These are phyloP conservation scores for Dichomitus squalens DNA, from an alignment of 1,284 basidiomycete species.

Conservation along the genomic window DNA sequence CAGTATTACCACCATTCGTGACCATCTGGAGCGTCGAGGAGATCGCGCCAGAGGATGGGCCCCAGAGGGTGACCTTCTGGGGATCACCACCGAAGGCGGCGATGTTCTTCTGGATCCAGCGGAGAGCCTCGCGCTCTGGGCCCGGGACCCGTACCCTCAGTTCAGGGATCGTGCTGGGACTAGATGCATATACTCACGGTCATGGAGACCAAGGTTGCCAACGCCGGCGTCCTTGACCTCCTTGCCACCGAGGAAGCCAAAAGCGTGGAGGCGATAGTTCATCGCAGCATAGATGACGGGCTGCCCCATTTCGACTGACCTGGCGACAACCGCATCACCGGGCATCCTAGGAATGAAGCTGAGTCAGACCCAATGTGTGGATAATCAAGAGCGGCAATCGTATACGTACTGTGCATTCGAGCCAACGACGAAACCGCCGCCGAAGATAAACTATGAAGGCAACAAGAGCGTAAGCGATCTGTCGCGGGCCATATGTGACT, in stretches of 20 bases:
- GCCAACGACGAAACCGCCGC: no score
- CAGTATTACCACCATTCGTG: slow-evolving; percentile 33
- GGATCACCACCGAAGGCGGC: slow-evolving; percentile 49
- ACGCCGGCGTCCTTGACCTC: slow-evolving; percentile 47
- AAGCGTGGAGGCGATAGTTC: slow-evolving; percentile 10
- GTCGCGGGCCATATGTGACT: no score
- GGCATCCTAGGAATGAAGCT: neutral
- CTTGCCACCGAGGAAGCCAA: slow-evolving; percentile 50
- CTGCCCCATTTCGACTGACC: neutral
- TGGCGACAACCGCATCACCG: neutral
- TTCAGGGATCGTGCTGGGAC: no score
- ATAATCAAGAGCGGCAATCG: no score
- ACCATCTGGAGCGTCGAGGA: slow-evolving; percentile 38
- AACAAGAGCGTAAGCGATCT: no score
- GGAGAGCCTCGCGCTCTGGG: slow-evolving; percentile 23
- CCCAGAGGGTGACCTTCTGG: slow-evolving; percentile 53
- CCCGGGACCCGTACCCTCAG: no score
- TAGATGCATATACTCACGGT: no score
- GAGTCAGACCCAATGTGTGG: no score
- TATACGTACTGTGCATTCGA: no score
- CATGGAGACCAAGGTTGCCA: neutral
- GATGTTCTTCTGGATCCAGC: slow-evolving; percentile 60
- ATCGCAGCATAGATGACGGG: neutral
- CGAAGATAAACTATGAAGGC: no score
- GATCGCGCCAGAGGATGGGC: slow-evolving; percentile 44